Conservation (phyloP, 768 basidiomycete genomes). For the Mycena rebaudengoi region DNA sequence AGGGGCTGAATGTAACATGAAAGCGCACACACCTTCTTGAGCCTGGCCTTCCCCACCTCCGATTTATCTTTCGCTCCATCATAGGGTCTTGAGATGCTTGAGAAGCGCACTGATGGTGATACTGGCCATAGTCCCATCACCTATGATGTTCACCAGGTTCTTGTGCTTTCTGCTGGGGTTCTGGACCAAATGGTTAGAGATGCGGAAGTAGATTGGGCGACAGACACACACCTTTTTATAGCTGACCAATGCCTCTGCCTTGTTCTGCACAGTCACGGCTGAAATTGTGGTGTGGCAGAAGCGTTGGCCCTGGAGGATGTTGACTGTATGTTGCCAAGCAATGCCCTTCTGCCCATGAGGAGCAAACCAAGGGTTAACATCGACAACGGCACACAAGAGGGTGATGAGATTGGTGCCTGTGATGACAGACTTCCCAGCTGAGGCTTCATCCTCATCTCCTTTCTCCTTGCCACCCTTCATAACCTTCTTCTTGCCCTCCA, state of each 20-base stretch:
- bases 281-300: background rate
- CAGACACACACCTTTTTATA: conserved; percentile 14
- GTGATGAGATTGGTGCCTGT: too few relatives aligned
- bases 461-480: too few relatives aligned
- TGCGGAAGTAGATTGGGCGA: background rate
- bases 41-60: too few relatives aligned
- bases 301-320: background rate
- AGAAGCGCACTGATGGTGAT: too few relatives aligned
- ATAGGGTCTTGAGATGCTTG: too few relatives aligned
- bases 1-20: too few relatives aligned
- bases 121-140: background rate
- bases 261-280: conserved; percentile 3
- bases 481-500: too few relatives aligned
- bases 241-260: conserved; percentile 1
- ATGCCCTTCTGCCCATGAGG: background rate
- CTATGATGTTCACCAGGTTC: background rate
- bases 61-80: too few relatives aligned
- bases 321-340: background rate
- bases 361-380: background rate
- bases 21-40: too few relatives aligned
- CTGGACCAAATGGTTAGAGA: too few relatives aligned
- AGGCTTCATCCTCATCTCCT: too few relatives aligned
- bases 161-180: background rate
- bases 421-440: too few relatives aligned
- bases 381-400: background rate